Evolutionary conservation across 192 early-diverging fungal species (phyloP), one percentile per base, ranked within the genome.

Genomic region (Backusella morwellensis): DNA sequence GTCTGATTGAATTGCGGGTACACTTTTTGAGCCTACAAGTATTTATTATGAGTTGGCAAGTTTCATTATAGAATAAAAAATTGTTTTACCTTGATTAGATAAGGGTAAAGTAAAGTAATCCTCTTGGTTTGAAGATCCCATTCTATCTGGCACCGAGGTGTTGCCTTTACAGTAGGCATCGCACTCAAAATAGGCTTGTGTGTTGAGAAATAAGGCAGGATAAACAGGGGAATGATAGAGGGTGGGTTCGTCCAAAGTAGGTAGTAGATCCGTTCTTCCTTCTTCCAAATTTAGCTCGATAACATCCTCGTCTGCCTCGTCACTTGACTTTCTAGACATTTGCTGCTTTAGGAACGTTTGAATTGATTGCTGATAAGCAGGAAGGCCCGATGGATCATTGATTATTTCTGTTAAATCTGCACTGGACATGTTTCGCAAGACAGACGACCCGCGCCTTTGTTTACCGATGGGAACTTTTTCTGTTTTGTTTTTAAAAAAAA

Each of bases 171-270:
- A 63, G 4, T 63, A 63, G 9, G 35, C 21, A 40, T 69, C 68
- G 15, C 14, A 40, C 5, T 40, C 34, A 36, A 69, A 35, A 69
- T 38, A 69, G 34, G 11, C 19, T 9, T 19, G 6, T 15, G 35
- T 42, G 32, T 68, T 68, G 11, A 75, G 50, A 35, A 75, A 75
- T 19, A 75, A 44, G 36, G 75, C 66, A 41, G 75, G 75, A 42
- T 75, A 75, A 23, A 75, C 75, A 68, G 75, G 66, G 32, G 75
- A 68, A 59, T 75, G 73, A 56, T 66, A 66, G 26, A 32, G 5
- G 9, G 63, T 19, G 21, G 41, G n/a, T 29, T 32, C 15, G 47
- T 72, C 21, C 23, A 26, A 40, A 72, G 21, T 44, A 70, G n/a
- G 38, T 14, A 38, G 40, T 42, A 35, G 32, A 72, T 72, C 70